Conservation (phyloP, 2,329 filamentous ascomycete species). For the Hymenoscyphus linearis region DNA sequence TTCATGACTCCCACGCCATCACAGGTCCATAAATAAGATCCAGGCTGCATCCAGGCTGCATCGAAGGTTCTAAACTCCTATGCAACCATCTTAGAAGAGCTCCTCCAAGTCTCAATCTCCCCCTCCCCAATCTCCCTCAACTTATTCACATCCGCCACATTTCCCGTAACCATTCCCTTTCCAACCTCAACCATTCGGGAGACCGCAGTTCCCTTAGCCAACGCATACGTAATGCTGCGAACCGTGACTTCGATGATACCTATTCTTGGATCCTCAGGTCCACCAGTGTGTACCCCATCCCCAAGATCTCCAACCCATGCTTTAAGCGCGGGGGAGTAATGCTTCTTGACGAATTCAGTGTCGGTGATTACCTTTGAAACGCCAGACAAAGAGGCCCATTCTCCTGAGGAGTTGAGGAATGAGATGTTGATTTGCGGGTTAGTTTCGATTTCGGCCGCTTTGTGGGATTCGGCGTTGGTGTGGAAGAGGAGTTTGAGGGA, state of each 20-base stretch:
- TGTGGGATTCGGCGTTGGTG: constrained; percentile 85
- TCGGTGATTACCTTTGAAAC: constrained; percentile 65
- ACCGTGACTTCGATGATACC: constrained; percentile 74
- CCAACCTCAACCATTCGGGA: constrained; percentile 65
- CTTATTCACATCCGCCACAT: constrained; percentile 67
- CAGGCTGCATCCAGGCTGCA: not conserved
- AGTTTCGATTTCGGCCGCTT: constrained; percentile 71
- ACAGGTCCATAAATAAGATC: not conserved
- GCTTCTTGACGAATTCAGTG: constrained; percentile 61
- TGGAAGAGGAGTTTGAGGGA: constrained; percentile 84
- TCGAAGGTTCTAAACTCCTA: constrained; percentile 5
- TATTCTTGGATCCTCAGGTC: constrained; percentile 75
- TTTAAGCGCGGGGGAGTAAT: constrained; percentile 70
- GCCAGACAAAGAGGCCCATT: constrained; percentile 86
- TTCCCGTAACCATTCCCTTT: constrained; percentile 68
- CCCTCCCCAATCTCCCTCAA: constrained; percentile 65
- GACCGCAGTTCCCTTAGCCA: constrained; percentile 57
- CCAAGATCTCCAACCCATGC: constrained; percentile 83
- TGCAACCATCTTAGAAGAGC: constrained; percentile 31
- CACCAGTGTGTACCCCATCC: constrained; percentile 78
- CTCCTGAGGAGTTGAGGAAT: constrained; percentile 69
- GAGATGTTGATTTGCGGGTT: constrained; percentile 75
- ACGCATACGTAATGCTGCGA: constrained; percentile 66
- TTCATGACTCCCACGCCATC: too few relatives aligned
- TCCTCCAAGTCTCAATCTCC: constrained; percentile 59